A percentile compares a stretch with the other conserved stretches of the same genome.
Conservation (phyloP, 2,329 filamentous ascomycete species). For the Pestalotiopsis sp. region DNA sequence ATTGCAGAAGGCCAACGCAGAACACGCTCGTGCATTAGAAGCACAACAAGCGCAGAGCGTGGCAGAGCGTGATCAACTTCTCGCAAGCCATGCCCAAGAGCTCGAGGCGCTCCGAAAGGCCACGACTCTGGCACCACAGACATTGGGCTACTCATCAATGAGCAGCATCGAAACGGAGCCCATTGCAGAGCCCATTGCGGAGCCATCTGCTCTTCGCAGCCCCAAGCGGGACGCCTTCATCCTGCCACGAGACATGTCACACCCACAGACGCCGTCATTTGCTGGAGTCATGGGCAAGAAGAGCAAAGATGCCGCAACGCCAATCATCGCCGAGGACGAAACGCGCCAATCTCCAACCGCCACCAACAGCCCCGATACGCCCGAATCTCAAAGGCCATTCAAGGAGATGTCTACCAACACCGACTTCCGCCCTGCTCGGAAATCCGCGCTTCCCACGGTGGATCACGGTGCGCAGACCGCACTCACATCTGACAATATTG, state of each 20-base stretch:
- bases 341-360: slow-evolving; percentile 56
- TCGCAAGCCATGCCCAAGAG: slow-evolving; percentile 28
- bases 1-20: slow-evolving; percentile 21
- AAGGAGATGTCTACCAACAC: slow-evolving; percentile 66
- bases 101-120: slow-evolving; percentile 31
- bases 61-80: slow-evolving; percentile 28
- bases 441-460: slow-evolving; percentile 46
- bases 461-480: slow-evolving; percentile 83
- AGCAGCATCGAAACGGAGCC: slow-evolving; percentile 50
- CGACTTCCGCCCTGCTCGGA: slow-evolving; percentile 41
- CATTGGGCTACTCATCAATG: slow-evolving; percentile 46
- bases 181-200: slow-evolving; percentile 33
- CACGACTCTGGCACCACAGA: slow-evolving; percentile 26
- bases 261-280: slow-evolving; percentile 41
- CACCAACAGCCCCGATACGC: slow-evolving; percentile 44
- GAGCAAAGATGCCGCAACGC: slow-evolving; percentile 37
- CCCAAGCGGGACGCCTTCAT: slow-evolving; percentile 60
- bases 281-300: slow-evolving; percentile 47
- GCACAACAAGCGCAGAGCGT: slow-evolving; percentile 22
- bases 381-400: slow-evolving; percentile 61
- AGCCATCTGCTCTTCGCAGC: slow-evolving; percentile 42
- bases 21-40: slow-evolving; percentile 25
- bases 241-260: slow-evolving; percentile 52
- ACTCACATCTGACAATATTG: slow-evolving; percentile 80
- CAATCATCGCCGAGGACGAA: slow-evolving; percentile 66